A percentile compares a stretch with the other conserved stretches of the same genome.
Conservation (phyloP, 495 filamentous ascomycete species). For the Penicillium daleae region DNA sequence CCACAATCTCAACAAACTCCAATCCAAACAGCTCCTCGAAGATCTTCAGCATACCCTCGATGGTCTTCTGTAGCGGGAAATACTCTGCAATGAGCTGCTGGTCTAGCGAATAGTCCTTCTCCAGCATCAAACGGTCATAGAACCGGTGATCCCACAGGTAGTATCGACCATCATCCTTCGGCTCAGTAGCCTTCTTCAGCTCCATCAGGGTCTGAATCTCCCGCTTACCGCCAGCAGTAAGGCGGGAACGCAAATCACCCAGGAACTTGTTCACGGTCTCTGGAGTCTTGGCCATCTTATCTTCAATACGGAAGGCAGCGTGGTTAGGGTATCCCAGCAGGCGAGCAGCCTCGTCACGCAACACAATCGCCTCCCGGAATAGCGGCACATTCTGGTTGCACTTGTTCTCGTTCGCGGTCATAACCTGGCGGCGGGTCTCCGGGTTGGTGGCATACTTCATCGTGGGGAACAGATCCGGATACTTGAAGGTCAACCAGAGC, state of each 20-base stretch:
- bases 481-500: conserved; percentile 68
- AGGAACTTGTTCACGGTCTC: conserved; percentile 86
- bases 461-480: conserved; percentile 68
- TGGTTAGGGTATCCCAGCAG: conserved; percentile 91
- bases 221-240: conserved; percentile 75
- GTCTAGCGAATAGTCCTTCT: conserved; percentile 87
- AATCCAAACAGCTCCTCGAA: conserved; percentile 94
- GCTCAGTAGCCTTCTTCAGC: conserved; percentile 76
- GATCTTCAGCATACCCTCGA: conserved; percentile 89
- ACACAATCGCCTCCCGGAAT: conserved; percentile 82
- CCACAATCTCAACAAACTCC: conserved; percentile 80
- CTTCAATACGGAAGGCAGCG: conserved; percentile 87
- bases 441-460: conserved; percentile 64
- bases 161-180: conserved; percentile 71
- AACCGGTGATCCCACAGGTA: conserved; percentile 90
- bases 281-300: conserved; percentile 96
- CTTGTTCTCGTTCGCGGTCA: conserved; percentile 74
- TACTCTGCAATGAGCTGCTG: conserved; percentile 90
- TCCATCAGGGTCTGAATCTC: conserved; percentile 73
- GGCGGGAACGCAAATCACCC: conserved; percentile 71
- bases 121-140: conserved; percentile 91
- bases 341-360: conserved; percentile 91
- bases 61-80: conserved; percentile 84
- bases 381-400: conserved; percentile 83
- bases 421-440: conserved; percentile 59